Evolutionary conservation across 805 yeast genomes (phyloP).

Genomic region (Ogataea corticis): DNA sequence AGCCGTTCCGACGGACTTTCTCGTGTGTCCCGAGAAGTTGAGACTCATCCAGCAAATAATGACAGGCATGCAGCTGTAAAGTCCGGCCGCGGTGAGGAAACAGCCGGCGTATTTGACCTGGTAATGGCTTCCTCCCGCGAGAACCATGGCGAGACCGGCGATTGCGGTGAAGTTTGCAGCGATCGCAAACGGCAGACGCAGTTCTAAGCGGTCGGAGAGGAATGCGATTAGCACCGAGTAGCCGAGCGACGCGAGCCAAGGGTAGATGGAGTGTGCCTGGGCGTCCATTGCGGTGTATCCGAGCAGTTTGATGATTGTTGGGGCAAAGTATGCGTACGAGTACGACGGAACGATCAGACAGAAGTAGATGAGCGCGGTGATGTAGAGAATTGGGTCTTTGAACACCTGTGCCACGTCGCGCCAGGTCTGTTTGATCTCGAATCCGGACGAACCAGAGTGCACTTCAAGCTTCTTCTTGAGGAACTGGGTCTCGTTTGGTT

Average conservation of each 20-base stretch:
- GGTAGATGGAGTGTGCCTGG: constrained; percentile 80
- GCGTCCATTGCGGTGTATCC: constrained; percentile 72
- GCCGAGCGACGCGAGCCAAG: constrained; percentile 80
- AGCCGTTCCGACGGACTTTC: constrained; percentile 52
- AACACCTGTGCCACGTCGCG: constrained; percentile 49
- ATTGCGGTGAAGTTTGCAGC: constrained; percentile 40
- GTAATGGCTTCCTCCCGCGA: constrained; percentile 41
- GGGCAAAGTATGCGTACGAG: constrained; percentile 74
- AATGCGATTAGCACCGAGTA: constrained; percentile 61
- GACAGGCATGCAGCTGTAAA: constrained; percentile 68
- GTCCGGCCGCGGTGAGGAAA: constrained; percentile 58
- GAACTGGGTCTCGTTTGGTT: constrained; percentile 51
- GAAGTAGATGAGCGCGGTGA: constrained; percentile 62
- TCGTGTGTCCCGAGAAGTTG: constrained; percentile 61
- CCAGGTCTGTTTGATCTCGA: constrained; percentile 46
- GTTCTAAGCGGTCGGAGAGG: constrained; percentile 54
- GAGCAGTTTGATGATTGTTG: constrained; percentile 60
- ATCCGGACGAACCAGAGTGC: constrained; percentile 52
- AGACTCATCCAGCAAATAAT: constrained; percentile 66
- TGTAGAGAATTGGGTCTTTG: constrained; percentile 59
- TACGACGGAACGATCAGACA: constrained; percentile 71
- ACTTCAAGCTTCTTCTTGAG: constrained; percentile 59
- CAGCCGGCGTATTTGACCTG: constrained; percentile 61
- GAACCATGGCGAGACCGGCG: constrained; percentile 56
- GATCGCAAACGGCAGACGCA: constrained; percentile 46